Evolutionary conservation across 163 green algal genomes (phyloP), one percentile per base, ranked within the genome.

Genomic region (Chlorella variabilis): DNA sequence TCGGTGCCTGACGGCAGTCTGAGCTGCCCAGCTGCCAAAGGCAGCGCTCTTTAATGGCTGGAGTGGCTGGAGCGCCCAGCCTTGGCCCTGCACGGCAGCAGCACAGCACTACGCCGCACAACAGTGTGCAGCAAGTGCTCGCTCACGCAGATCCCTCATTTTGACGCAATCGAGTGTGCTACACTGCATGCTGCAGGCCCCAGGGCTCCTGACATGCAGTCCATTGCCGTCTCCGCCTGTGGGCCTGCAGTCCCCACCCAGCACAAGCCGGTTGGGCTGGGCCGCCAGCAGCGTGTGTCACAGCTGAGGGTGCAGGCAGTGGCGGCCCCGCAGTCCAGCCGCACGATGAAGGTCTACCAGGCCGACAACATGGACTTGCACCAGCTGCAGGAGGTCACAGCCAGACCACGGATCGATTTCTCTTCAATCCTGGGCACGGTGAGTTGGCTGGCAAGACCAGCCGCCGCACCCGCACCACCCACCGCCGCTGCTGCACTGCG

Each of bases 341-440:
- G n/a, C n/a, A 4, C 75, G 0, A 85, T 85, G 66, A 77, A 83
- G n/a, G 66, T 84, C 27, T 82, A 75, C 63, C 54, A 81, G 18
- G 83, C 86, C 7, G 65, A 39, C 7, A 29, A 18, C 41, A 83
- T 91, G 67, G 36, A 56, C 56, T 27, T 17, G 23, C 21, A 85
- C 54, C 77, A 90, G 74, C 82, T 91, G 73, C 7, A 83, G 38
- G 49, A 83, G 36, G 54, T 87, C 42, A 61, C 67, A 9, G 85
- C 90, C 23, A 71, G 93, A 42, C 93, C 93, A 25, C 87, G 93
- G 13, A 89, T 97, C 39, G 93, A 97, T 48, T 97, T 97, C 78
- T 88, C 79, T 4, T 92, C 87, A 42, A 96, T 97, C 62, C 80
- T 96, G 6, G 66, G 69, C 29, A 93, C 88, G 85, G 92, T 93